Evolutionary conservation across 75 land plant species (phyloP), one percentile per base, ranked within the genome.

Genomic region (Chamaecyparis obtusa): DNA sequence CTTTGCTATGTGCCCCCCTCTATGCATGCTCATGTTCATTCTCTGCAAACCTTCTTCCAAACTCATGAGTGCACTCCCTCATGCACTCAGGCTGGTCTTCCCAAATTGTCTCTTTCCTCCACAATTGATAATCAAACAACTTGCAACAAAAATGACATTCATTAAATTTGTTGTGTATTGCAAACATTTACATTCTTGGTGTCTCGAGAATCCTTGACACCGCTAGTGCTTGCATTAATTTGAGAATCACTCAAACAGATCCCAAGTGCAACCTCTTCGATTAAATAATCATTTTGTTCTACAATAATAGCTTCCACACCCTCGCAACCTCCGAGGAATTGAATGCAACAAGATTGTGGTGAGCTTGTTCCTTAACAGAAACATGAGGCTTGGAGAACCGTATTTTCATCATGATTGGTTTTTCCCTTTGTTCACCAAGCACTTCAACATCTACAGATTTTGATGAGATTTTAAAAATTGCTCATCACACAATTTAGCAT

Each of bases 81-180:
- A n/a, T n/a, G n/a, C n/a, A n/a, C n/a, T n/a, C n/a, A n/a, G n/a
- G n/a, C n/a, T n/a, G n/a, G n/a, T n/a, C 82, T 57, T 88, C 87
- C 35, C 54, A 77, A 39, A 64, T 81, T 54, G 32, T 83, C 76
- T 60, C 87, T 83, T 44, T 72, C 82, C 82, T 88, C 51, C 11
- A 72, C 69, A 67, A 43, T 78, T 9, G 88, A 85, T 16, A 85
- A n/a, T 75, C 51, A 87, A 88, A 14, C 85, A 89, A 77, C 84
- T 89, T 15, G 87, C 84, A 16, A 88, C 77, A 85, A 77, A 74
- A 32, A 86, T 83, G 57, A 77, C 85, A 79, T 85, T 88, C 83
- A 90, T 91, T 55, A 92, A 90, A 84, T 94, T 94, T 33, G 94
- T 95, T 49, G 94, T 94, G 89, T 92, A 94, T 86, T 95, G 94